Evolutionary conservation across 345 rosid genomes (phyloP).

Genomic region (Chamaenerion angustifolium): DNA sequence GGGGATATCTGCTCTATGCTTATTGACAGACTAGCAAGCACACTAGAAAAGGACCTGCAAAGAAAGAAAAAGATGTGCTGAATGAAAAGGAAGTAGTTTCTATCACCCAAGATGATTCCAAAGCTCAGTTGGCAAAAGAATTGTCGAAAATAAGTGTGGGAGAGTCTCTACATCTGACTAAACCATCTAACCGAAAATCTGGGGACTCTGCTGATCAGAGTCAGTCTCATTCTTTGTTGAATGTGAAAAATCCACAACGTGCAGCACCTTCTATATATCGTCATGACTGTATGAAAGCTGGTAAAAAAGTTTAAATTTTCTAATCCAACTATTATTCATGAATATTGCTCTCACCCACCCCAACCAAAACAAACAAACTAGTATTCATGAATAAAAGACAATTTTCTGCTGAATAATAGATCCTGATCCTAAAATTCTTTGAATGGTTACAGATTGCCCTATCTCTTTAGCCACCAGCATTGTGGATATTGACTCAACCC

Average conservation of each 20-base stretch:
- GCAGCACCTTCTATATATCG: constrained; percentile 6
- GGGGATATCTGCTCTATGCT: constrained; percentile 4
- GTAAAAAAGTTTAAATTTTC: constrained; percentile 24
- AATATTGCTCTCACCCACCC: too few relatives aligned
- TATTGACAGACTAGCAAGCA: constrained; percentile 34
- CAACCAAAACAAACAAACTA: too few relatives aligned
- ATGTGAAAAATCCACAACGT: constrained; percentile 9
- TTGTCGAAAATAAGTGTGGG: constrained; percentile 61
- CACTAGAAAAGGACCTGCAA: constrained; percentile 18
- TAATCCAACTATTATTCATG: constrained; percentile 1
- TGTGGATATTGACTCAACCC: constrained; percentile 59
- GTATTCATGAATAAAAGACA: too few relatives aligned
- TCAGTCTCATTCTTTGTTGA: constrained; percentile 10
- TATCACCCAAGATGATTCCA: constrained; percentile 33
- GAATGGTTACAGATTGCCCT: constrained; percentile 24
- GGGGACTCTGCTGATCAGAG: constrained; percentile 14
- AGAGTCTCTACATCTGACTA: constrained; percentile 24
- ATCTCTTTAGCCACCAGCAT: constrained; percentile 23
- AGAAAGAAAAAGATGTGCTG: constrained; percentile 18
- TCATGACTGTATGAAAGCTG: constrained; percentile 9
- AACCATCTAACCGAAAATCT: constrained; percentile 16
- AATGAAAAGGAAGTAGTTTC: constrained; percentile 19
- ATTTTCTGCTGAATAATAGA: not conserved
- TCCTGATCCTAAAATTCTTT: constrained; percentile 8
- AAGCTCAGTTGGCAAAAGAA: constrained; percentile 52